Conservation (phyloP, 2,329 filamentous ascomycete genomes). For the Alternaria conjuncta region DNA sequence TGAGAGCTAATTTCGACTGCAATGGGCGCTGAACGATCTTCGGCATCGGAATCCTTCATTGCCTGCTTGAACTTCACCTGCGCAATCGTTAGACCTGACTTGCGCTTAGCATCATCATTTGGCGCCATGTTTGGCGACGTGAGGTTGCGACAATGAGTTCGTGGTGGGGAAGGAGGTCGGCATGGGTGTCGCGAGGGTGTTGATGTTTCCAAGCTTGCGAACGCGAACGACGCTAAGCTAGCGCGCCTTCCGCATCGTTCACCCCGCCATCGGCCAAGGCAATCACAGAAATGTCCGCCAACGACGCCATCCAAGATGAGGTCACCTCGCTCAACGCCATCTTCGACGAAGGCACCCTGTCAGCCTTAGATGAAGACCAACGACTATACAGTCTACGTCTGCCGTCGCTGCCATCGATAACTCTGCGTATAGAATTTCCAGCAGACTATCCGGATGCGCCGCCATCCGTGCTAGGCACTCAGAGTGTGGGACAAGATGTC, state of each 20-base stretch:
- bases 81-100: constrained; percentile 34
- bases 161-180: constrained; percentile 2
- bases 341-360: constrained; percentile 72
- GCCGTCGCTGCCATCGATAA: constrained; percentile 65
- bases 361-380: constrained; percentile 28
- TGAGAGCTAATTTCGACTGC: constrained; percentile 28
- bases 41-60: constrained; percentile 29
- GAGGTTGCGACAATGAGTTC: constrained; percentile 8
- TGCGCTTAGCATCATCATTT: constrained; percentile 30
- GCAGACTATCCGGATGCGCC: constrained; percentile 74
- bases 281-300: constrained; percentile 31
- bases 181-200: background rate
- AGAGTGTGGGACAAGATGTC: constrained; percentile 73
- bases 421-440: constrained; percentile 70
- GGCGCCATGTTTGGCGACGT: constrained; percentile 24
- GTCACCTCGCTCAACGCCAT: constrained; percentile 85
- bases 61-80: constrained; percentile 39
- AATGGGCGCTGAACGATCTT: constrained; percentile 26
- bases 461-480: constrained; percentile 76
- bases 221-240: constrained; percentile 12
- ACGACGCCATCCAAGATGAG: constrained; percentile 68
- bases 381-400: constrained; percentile 63
- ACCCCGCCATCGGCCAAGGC: constrained; percentile 17
- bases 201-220: constrained; percentile 13
- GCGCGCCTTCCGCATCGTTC: constrained; percentile 16